Evolutionary conservation across 441 rosid species (phyloP).

Genomic region (Pelargonium fulgidum): DNA sequence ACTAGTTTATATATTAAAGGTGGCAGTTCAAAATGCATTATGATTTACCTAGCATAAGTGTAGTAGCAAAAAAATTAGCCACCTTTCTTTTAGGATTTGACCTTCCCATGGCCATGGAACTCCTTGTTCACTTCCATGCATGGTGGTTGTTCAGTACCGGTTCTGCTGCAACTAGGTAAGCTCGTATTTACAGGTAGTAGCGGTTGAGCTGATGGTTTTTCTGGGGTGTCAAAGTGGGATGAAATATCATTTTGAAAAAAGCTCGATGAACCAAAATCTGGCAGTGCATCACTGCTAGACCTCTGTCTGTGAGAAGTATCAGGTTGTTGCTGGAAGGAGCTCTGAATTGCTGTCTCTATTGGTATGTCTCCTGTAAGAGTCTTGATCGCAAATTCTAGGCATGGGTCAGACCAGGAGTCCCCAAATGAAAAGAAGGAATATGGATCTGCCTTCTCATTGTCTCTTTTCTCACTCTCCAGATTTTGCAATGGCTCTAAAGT

Average conservation of each 20-base stretch:
- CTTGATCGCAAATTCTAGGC: conserved; percentile 10
- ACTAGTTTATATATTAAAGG: background rate
- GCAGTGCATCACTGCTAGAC: conserved; percentile 19
- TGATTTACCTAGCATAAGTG: background rate
- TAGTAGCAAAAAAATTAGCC: background rate
- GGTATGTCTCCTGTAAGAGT: conserved; percentile 10
- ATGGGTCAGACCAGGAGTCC: conserved; percentile 3
- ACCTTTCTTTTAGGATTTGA: conserved; percentile 16
- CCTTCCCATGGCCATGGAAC: conserved; percentile 14
- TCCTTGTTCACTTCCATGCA: conserved; percentile 20
- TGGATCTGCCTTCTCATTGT: background rate
- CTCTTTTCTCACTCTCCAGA: background rate
- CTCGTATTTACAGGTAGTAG: conserved; percentile 19
- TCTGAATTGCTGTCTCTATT: conserved; percentile 23
- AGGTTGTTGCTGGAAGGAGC: conserved; percentile 38
- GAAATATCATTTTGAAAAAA: conserved; percentile 26
- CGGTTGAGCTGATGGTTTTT: conserved; percentile 22
- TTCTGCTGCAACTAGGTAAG: conserved; percentile 24
- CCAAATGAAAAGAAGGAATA: background rate
- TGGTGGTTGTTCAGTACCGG: conserved; percentile 22
- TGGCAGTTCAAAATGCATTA: background rate
- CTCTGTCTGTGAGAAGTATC: conserved; percentile 18
- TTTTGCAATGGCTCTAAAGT: background rate
- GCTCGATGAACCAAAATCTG: conserved; percentile 25
- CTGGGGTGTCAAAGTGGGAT: conserved; percentile 21